Base-by-base conservation (phyloP, 805 yeast genomes). In the Debaryomyces castellii region DNA sequence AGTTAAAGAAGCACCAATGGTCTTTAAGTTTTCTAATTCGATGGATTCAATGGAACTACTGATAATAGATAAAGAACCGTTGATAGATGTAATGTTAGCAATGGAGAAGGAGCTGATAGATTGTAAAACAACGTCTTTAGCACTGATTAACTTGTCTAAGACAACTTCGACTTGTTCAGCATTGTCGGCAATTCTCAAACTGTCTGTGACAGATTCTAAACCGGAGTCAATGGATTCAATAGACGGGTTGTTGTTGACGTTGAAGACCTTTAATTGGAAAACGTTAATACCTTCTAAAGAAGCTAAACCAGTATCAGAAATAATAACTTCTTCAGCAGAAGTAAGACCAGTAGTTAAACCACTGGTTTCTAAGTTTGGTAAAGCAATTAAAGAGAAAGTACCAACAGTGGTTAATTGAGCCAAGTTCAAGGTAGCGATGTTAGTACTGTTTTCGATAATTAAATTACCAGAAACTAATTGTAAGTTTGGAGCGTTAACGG, bases 221-320 rank as follows among this genome's bases (percentile, higher is more conserved):
- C 81, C 81, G 43, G 92, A 83, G 64, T 85, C 79, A 58, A 87
- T 80, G 49, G 88, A 68, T 57, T 76, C 81, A 68, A 94, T 81
- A 66, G 84, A 80, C 55, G 68, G 74, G 83, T 94, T 94, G 86
- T 94, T 94, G 90, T 90, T 91, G 62, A 94, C 80, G 76, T 92
- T 77, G 74, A 85, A 84, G 42, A 63, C 65, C 63, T 70, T 60
- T 64, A 74, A 63, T 63, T 67, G 46, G 60, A 58, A 69, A 42
- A 78, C 80, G 54, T 70, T 66, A 61, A 86, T 76, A 69, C 94
- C 94, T 46, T 77, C 80, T 61, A 87, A 78, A 41, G 84, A 71
- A 60, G 76, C 76, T 64, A 87, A 76, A 56, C 82, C 75, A 53
- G 94, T 87, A 73, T 87, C 91, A 43, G 92, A 80, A 59, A 87